Base-by-base conservation (phyloP, 164 flowering plant genomes). In the Dillenia suffruticosa region DNA sequence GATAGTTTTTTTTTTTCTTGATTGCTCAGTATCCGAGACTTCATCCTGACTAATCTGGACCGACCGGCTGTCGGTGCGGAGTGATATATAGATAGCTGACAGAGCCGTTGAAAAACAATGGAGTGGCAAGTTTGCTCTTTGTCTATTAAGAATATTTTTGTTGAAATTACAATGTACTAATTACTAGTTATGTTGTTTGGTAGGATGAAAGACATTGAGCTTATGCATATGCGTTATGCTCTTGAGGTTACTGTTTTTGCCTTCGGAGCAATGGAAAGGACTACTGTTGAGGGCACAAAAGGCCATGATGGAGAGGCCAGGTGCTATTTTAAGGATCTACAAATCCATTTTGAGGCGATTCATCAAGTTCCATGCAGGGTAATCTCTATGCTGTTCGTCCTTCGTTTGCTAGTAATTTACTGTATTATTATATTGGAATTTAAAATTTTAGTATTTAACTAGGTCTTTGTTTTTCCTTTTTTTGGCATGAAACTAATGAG, bases 211-310 rank as follows among this genome's bases (percentile, higher is more conserved):
- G 99, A 95, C 72, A 72, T 92, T 70, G 99, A 92, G 77, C 94
- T 95, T 63, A 84, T 95, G 87, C 96, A 84, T 78, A 95, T 92
- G 97, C 91, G 96, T 15, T 95, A 89, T 92, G 89, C 88, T 64
- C 69, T 95, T 64, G 92, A 89, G 70, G 82, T 84, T 62, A 74
- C 78, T 74, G 84, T 89, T 77, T 88, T 86, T 70, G 96, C 96
- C n/a, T 68, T 95, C 48, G 96, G 84, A 74, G 80, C 78, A 19
- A 89, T 89, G 88, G 96, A 78, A 65, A 81, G 67, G 70, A 74
- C 72, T 66, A 40, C 65, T 59, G 53, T 65, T 60, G 78, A 74
- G 68, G 87, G 79, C 68, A 72, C 46, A 56, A 85, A 73, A 70
- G 72, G 53, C 60, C 64, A 76, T 51, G 66, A 74, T 46, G 74